Percentiles rank a stretch among this genome's conserved stretches.
phyloP scores from a whole-genome alignment of 2,329 filamentous ascomycete species.

The Nemania abortiva region DNA sequence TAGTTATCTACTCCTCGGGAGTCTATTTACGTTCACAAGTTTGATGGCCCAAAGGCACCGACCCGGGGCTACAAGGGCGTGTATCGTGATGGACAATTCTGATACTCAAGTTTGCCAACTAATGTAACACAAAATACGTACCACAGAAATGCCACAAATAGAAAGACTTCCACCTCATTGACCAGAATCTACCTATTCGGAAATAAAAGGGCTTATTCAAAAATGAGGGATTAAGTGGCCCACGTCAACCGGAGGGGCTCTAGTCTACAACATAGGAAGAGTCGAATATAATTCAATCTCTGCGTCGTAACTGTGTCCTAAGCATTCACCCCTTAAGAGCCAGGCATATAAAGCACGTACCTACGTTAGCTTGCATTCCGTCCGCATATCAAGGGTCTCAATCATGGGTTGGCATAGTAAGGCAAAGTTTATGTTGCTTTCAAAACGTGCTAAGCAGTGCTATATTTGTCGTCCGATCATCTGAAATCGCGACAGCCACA shows the following conservation, averaged over 20 bases:
- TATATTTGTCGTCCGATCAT: neutral
- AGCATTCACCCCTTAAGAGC: neutral
- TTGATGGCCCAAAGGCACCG: neutral
- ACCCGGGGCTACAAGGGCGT: neutral
- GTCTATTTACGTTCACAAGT: neutral
- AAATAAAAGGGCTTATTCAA: slow-evolving; percentile 5
- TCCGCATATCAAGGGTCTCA: slow-evolving; percentile 12
- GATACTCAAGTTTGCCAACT: slow-evolving; percentile 6
- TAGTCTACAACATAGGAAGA: neutral
- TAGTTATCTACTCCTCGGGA: neutral
- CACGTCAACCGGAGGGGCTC: neutral
- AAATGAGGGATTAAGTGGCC: slow-evolving; percentile 21
- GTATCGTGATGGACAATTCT: slow-evolving; percentile 18
- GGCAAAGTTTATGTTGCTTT: slow-evolving; percentile 5
- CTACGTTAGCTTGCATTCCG: no score
- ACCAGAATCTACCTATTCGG: slow-evolving; percentile 7
- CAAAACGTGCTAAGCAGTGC: slow-evolving; percentile 1
- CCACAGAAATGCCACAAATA: slow-evolving; percentile 2
- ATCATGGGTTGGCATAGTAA: slow-evolving; percentile 9
- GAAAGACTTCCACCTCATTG: slow-evolving; percentile 4
- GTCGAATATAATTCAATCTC: neutral
- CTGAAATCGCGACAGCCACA: neutral
- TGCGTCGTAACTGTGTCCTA: no score
- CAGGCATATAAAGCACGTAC: neutral
- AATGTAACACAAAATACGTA: slow-evolving; percentile 7